Conservation (phyloP, 1,284 basidiomycete species). For the Cutaneotrichosporon sp. region DNA sequence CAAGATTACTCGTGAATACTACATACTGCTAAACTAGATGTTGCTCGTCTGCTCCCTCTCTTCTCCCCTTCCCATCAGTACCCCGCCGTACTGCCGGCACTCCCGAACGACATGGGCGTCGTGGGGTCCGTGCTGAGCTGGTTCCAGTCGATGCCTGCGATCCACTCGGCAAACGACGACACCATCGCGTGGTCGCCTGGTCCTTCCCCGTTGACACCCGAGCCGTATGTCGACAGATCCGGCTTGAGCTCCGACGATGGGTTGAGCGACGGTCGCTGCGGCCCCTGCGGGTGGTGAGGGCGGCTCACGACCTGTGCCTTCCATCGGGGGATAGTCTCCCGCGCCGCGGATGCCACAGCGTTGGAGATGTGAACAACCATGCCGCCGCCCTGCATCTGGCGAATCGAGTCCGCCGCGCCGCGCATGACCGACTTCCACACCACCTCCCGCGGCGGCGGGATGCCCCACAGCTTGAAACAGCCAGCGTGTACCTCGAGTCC, state of each 20-base stretch:
- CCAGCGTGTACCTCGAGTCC: constrained; percentile 13
- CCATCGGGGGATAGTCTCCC: constrained; percentile 1
- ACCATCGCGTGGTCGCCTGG: background rate
- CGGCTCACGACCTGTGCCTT: background rate
- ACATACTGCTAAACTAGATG: background rate
- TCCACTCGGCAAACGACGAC: constrained; percentile 5
- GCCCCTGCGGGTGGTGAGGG: background rate
- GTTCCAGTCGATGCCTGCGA: constrained; percentile 1
- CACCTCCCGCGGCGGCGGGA: constrained; percentile 7
- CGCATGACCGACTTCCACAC: constrained; percentile 7
- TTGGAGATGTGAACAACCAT: background rate
- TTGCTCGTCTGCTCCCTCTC: background rate
- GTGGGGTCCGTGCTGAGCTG: background rate
- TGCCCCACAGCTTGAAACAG: constrained; percentile 14
- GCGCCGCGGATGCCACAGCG: background rate
- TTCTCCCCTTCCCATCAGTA: background rate
- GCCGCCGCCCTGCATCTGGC: constrained; percentile 34
- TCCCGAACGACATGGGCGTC: background rate
- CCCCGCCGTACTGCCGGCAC: background rate
- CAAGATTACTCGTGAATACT: background rate
- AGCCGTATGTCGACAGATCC: background rate
- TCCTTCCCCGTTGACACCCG: background rate
- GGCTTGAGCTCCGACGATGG: background rate
- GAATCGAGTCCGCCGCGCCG: constrained; percentile 2
- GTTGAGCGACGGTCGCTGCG: background rate